Conservation (phyloP, 2,329 filamentous ascomycete genomes). For the Cryphonectria carpinicola region DNA sequence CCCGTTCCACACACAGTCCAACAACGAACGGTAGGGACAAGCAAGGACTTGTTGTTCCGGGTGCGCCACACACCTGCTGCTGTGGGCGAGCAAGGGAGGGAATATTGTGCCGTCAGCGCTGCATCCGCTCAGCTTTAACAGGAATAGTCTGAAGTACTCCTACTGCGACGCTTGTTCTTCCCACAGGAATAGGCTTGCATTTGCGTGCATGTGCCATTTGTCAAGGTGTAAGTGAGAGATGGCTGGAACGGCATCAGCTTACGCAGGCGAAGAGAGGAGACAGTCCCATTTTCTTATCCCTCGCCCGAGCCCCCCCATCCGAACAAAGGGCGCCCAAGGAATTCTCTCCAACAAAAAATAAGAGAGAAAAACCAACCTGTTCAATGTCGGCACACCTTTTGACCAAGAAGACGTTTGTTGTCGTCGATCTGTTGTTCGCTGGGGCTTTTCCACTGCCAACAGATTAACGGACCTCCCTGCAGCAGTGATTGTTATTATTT, state of each 20-base stretch:
- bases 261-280: neutral
- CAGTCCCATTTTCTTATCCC: conserved; percentile 1
- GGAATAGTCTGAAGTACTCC: conserved; percentile 2
- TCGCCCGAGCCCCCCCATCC: neutral
- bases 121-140: neutral
- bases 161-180: neutral
- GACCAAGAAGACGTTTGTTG: neutral
- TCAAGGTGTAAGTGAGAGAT: neutral
- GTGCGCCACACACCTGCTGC: neutral
- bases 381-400: neutral
- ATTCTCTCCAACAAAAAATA: neutral
- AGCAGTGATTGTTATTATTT: neutral
- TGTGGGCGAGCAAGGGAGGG: neutral
- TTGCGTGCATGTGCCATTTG: neutral
- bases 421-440: neutral
- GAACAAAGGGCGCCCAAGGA: neutral
- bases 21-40: neutral
- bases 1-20: neutral
- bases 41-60: neutral
- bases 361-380: neutral
- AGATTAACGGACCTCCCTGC: neutral
- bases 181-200: neutral
- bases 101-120: neutral
- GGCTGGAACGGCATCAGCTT: conserved; percentile 1
- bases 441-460: neutral